These are phyloP conservation scores for Russula ochroleuca DNA, from an alignment of 768 basidiomycete genomes.

Conservation along the genomic window DNA sequence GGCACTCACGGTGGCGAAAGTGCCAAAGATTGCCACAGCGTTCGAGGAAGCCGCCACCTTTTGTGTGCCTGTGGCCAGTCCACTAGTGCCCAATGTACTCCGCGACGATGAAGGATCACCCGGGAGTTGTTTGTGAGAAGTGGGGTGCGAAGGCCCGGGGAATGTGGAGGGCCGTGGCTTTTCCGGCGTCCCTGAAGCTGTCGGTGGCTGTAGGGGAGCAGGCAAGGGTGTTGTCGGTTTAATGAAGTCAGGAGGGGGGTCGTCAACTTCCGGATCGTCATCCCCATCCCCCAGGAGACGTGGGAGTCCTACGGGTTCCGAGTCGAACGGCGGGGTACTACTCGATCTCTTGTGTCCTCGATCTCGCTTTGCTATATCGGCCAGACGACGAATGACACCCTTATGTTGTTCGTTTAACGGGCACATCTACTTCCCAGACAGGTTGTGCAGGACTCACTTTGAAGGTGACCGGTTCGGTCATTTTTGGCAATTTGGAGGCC, in stretches of 20 bases:
- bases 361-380: neutral
- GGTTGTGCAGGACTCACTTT: no score
- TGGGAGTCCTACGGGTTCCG: neutral
- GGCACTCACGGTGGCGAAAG: neutral
- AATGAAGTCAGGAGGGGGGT: neutral
- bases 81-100: no score
- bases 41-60: no score
- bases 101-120: neutral
- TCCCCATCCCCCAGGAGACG: neutral
- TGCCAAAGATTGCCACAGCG: no score
- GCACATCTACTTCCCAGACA: no score
- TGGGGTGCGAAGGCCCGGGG: neutral
- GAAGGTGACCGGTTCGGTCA: no score
- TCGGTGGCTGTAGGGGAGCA: neutral
- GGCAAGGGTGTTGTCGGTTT: neutral
- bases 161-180: no score
- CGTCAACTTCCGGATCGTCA: neutral
- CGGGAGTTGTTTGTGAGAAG: neutral
- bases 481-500: no score
- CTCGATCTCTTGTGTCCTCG: neutral
- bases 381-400: no score
- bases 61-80: no score
- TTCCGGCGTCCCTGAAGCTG: no score
- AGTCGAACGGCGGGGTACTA: neutral
- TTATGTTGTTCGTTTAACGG: no score